phyloP scores from a whole-genome alignment of 148 eudicot genomes.

The Persicaria tinctoria region DNA sequence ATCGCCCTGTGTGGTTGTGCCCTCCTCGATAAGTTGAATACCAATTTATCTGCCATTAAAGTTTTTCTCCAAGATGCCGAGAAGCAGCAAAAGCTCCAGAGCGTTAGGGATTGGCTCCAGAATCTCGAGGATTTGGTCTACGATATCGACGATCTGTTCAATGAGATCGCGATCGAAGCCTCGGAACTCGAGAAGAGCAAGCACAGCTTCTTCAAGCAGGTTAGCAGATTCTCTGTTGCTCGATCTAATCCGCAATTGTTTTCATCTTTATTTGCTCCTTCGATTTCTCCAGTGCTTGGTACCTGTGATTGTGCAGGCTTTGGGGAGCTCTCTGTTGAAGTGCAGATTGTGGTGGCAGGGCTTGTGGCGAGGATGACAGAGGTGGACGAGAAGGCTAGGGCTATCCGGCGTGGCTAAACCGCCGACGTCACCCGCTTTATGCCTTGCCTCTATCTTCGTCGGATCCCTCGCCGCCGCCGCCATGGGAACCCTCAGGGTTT shows the following conservation, averaged over 20 bases:
- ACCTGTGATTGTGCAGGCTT: slow-evolving; percentile 31
- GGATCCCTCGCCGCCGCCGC: slow-evolving; percentile 49
- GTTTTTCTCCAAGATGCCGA: slow-evolving; percentile 22
- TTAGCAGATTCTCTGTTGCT: slow-evolving; percentile 15
- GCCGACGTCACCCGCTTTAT: slow-evolving; percentile 35
- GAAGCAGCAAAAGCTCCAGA: background rate
- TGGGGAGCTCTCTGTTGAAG: slow-evolving; percentile 39
- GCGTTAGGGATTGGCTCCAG: slow-evolving; percentile 12
- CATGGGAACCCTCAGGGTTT: slow-evolving; percentile 30
- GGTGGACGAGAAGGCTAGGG: slow-evolving; percentile 29
- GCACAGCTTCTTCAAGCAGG: slow-evolving; percentile 9
- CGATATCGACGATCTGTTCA: slow-evolving; percentile 19
- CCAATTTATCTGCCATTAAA: slow-evolving; percentile 17
- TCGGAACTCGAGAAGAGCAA: slow-evolving; percentile 4
- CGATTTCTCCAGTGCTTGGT: too few species aligned
- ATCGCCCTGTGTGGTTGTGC: too few species aligned
- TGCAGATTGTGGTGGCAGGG: slow-evolving; percentile 50
- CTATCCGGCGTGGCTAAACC: slow-evolving; percentile 30
- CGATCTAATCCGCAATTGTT: background rate
- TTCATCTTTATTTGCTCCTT: background rate
- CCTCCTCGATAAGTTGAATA: slow-evolving; percentile 12
- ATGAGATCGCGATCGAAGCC: slow-evolving; percentile 12
- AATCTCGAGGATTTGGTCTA: slow-evolving; percentile 22
- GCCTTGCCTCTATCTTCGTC: slow-evolving; percentile 63
- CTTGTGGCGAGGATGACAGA: slow-evolving; percentile 62